Percentiles rank a stretch among this genome's conserved stretches.
phyloP scores from a whole-genome alignment of 768 basidiomycete genomes.

The Strobilomyces confusus region DNA sequence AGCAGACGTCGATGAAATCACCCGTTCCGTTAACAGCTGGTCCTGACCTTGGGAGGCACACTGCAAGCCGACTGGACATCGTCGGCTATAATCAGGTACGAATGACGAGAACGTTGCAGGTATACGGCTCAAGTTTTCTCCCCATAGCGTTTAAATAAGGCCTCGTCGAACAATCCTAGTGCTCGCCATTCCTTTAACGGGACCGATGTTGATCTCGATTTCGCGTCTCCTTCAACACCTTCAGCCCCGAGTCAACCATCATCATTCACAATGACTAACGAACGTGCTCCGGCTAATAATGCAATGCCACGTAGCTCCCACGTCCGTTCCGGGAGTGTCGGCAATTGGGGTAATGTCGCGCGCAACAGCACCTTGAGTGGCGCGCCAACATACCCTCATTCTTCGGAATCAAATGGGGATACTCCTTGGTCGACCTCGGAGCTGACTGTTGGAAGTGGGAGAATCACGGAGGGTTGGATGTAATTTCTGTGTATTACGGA shows the following conservation, averaged over 20 bases:
- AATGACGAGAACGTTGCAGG: slow-evolving; percentile 6
- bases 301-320: slow-evolving; percentile 52
- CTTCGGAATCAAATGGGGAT: slow-evolving; percentile 49
- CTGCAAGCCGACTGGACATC: slow-evolving; percentile 65
- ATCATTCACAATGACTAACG: slow-evolving; percentile 36
- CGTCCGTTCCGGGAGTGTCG: slow-evolving; percentile 74
- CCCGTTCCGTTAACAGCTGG: slow-evolving; percentile 83
- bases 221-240: slow-evolving; percentile 52
- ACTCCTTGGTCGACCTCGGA: slow-evolving; percentile 60
- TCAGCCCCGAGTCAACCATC: slow-evolving; percentile 43
- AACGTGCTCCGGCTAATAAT: slow-evolving; percentile 34
- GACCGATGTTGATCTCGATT: slow-evolving; percentile 58
- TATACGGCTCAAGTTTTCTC: slow-evolving; percentile 18
- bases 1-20: slow-evolving; percentile 59
- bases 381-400: slow-evolving; percentile 50
- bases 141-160: slow-evolving; percentile 44
- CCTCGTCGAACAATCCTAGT: slow-evolving; percentile 44
- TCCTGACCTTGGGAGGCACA: slow-evolving; percentile 79
- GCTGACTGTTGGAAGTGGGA: slow-evolving; percentile 44
- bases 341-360: slow-evolving; percentile 69
- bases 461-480: slow-evolving; percentile 52
- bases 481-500: slow-evolving; percentile 13
- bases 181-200: slow-evolving; percentile 76
- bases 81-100: slow-evolving; percentile 68
- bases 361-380: slow-evolving; percentile 50